Evolutionary conservation across 2,329 filamentous ascomycete species (phyloP).

Genomic region (Seiridium cupressi): DNA sequence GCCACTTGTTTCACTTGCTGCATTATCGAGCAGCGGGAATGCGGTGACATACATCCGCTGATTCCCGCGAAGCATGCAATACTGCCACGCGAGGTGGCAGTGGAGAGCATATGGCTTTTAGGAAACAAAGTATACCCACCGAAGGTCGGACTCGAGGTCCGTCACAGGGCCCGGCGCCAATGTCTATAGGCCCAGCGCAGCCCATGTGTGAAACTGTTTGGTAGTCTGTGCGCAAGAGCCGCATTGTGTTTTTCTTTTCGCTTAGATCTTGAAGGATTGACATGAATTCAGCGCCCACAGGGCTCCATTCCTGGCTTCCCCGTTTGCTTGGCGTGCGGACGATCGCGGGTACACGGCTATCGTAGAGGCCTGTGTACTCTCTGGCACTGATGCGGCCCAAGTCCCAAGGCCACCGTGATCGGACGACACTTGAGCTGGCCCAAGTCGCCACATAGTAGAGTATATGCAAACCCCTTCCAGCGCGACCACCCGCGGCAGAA

Average conservation of each 20-base stretch:
- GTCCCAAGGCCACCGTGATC: background rate
- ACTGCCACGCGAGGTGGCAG: background rate
- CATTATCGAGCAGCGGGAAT: background rate
- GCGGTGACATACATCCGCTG: background rate
- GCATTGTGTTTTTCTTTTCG: background rate
- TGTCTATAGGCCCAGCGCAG: background rate
- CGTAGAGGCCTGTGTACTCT: background rate
- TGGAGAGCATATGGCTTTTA: background rate
- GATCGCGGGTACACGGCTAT: background rate
- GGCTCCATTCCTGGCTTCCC: background rate
- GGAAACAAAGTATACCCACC: background rate
- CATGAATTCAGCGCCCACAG: background rate
- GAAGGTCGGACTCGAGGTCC: no score
- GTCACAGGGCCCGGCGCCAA: no score
- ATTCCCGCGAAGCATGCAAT: background rate
- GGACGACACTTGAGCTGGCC: background rate
- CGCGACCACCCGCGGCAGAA: no score
- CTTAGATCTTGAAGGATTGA: background rate
- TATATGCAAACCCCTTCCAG: background rate
- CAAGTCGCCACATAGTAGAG: background rate
- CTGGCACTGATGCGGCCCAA: background rate
- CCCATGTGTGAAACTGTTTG: background rate
- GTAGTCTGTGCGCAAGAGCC: conserved; percentile 4
- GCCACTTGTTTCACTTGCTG: background rate
- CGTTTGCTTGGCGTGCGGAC: background rate